phyloP scores from a whole-genome alignment of 2,329 filamentous ascomycete genomes.

The Lasiodiplodia hormozganensis region DNA sequence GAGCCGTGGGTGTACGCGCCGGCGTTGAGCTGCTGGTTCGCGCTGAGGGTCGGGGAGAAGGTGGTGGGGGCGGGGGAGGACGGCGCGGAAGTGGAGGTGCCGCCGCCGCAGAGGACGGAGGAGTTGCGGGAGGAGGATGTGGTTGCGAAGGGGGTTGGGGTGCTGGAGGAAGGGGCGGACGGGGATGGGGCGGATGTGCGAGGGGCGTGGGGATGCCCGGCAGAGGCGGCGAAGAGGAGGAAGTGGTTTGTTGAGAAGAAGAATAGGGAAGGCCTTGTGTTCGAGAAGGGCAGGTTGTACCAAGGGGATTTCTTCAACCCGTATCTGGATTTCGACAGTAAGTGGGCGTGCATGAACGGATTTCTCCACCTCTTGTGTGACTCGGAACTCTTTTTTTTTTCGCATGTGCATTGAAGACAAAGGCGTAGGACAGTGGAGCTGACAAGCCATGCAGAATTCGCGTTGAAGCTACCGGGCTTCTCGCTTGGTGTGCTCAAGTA shows the following conservation, averaged over 20 bases:
- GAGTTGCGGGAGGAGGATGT: neutral
- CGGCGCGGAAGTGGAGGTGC: neutral
- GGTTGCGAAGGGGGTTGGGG: constrained; percentile 15
- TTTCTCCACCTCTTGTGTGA: neutral
- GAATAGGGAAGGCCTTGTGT: constrained; percentile 43
- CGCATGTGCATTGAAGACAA: neutral
- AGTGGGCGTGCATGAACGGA: neutral
- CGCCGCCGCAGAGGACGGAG: constrained; percentile 37
- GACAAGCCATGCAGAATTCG: constrained; percentile 40
- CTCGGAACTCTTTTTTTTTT: neutral
- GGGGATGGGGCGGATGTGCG: constrained; percentile 46
- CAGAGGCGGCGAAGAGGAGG: constrained; percentile 51
- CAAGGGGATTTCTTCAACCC: constrained; percentile 57
- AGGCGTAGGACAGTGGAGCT: neutral
- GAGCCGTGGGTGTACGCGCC: constrained; percentile 47
- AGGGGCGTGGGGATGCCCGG: constrained; percentile 42
- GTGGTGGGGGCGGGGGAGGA: neutral
- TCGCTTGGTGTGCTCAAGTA: constrained; percentile 54
- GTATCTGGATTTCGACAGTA: constrained; percentile 54
- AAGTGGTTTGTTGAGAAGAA: constrained; percentile 48
- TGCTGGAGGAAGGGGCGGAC: constrained; percentile 51
- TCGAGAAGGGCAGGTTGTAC: constrained; percentile 53
- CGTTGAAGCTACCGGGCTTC: constrained; percentile 54
- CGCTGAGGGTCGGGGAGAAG: constrained; percentile 41
- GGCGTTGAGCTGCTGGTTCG: constrained; percentile 44